Evolutionary conservation across 2,329 filamentous ascomycete genomes (phyloP).

Genomic region (Calonectria naviculata): DNA sequence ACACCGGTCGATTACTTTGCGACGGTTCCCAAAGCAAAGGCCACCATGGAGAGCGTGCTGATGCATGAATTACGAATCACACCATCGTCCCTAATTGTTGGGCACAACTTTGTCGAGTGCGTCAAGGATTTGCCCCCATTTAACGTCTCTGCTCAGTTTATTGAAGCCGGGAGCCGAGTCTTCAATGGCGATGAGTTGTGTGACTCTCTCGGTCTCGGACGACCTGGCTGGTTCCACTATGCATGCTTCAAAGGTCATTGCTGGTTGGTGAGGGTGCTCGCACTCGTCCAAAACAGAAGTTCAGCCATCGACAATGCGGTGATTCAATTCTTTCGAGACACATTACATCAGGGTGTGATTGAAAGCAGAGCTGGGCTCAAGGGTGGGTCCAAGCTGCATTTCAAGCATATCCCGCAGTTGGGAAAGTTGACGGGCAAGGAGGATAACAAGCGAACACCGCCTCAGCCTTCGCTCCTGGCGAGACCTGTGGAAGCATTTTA

Average conservation of each 20-base stretch:
- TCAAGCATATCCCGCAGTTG: not conserved
- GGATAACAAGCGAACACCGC: not conserved
- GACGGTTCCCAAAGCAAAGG: conserved; percentile 38
- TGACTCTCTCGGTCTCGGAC: conserved; percentile 46
- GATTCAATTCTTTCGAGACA: conserved; percentile 35
- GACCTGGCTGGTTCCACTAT: conserved; percentile 41
- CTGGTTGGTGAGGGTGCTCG: conserved; percentile 43
- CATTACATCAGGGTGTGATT: conserved; percentile 36
- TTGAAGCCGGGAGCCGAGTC: conserved; percentile 41
- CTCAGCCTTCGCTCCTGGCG: not conserved
- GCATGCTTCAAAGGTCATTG: conserved; percentile 46
- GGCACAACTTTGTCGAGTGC: conserved; percentile 51
- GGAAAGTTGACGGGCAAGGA: not conserved
- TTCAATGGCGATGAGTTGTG: conserved; percentile 52
- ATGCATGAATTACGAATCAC: conserved; percentile 48
- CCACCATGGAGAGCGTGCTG: conserved; percentile 47
- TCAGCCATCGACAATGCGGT: conserved; percentile 39
- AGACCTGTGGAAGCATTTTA: not conserved
- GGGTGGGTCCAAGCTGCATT: not conserved
- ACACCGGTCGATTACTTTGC: conserved; percentile 42
- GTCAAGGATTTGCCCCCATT: conserved; percentile 50
- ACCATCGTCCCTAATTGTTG: conserved; percentile 44
- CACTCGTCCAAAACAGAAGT: conserved; percentile 36
- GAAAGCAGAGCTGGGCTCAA: not conserved
- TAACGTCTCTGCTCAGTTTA: conserved; percentile 40